A percentile compares a stretch with the other conserved stretches of the same genome.
Evolutionary conservation across 2,329 filamentous ascomycete genomes (phyloP).

Genomic region (Trichoderma polysporum): DNA sequence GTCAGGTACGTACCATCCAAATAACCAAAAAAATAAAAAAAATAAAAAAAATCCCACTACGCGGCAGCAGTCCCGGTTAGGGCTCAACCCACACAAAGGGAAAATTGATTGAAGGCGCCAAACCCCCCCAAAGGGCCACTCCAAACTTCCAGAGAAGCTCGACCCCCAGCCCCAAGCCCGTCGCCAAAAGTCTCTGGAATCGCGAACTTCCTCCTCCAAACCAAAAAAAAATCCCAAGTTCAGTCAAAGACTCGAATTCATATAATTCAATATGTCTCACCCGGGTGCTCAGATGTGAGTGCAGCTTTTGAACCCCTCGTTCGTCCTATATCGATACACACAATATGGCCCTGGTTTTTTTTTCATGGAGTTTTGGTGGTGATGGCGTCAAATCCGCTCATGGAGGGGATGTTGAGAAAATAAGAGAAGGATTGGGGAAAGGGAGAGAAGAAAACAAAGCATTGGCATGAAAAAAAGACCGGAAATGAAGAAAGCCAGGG

Average conservation of each 20-base stretch:
- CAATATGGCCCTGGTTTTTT: neutral
- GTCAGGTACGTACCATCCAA: neutral
- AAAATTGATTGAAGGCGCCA: constrained; percentile 25
- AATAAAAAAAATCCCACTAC: neutral
- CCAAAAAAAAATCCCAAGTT: constrained; percentile 24
- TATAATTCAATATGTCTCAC: constrained; percentile 57
- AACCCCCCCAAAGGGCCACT: constrained; percentile 10
- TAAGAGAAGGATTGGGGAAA: no score
- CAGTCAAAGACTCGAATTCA: constrained; percentile 27
- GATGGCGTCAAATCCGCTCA: neutral
- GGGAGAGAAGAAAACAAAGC: neutral
- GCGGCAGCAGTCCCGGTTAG: constrained; percentile 25
- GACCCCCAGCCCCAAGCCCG: constrained; percentile 17
- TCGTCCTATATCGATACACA: constrained; percentile 7
- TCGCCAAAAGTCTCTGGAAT: constrained; percentile 4
- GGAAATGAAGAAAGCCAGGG: neutral
- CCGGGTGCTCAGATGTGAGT: constrained; percentile 64
- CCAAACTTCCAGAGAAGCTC: constrained; percentile 5
- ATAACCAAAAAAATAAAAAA: neutral
- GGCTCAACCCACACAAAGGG: constrained; percentile 34
- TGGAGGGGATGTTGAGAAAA: neutral
- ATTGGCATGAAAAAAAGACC: neutral
- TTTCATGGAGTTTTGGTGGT: neutral
- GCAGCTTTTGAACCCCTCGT: constrained; percentile 16
- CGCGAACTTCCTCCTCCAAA: constrained; percentile 24